Evolutionary conservation across 768 basidiomycete genomes (phyloP), one percentile per base, ranked within the genome.

Genomic region (Kwoniella shandongensis): DNA sequence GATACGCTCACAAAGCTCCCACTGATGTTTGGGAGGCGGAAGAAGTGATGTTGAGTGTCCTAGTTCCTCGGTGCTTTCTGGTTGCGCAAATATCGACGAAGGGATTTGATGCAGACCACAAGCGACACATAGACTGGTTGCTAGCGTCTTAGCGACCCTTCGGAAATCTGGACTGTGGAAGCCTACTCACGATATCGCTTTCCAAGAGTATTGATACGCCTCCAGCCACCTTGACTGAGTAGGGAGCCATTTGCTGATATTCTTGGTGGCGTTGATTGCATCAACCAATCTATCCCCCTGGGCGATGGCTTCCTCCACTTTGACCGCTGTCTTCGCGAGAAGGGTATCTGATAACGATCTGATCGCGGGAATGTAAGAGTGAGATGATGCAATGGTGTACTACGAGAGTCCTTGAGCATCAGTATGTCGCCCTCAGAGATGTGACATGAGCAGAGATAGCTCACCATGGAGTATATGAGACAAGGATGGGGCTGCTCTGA

Each of bases 321-420:
- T 66, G 2, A 17, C 18, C 10, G 23, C 20, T 13, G 68, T 57
- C 20, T 66, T 59, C 20, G 41, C 44, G 55, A 58, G 62, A 0
- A 70, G 60, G 2, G 62, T 35, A 4, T 66, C 62, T 17, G 61
- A 45, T 0, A 70, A 32, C 7, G 57, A 55, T 26, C 68, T 51
- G 18, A 70, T 66, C 1, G 60, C 59, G 4, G 68, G 68, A 15
- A 70, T 59, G 58, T 66, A 70, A 1, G 68, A 70, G 4, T 41
- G 32, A 0, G 63, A 61, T 12, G 62, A 39, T 11, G 68, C 68
- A 8, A 57, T 52, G 17, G 65, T 64, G 44, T 59, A 70, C 67
- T 64, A 36, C 7, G 25, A 26, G 4, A 15, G 7, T n/a, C 18
- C 23, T 10, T 5, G 32, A 13, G 32, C 27, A 15, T 41, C 51